A percentile compares a stretch with the other conserved stretches of the same genome.
These are phyloP conservation scores for Wolfiporia cocos DNA, from an alignment of 1,284 basidiomycete genomes.

Conservation along the genomic window DNA sequence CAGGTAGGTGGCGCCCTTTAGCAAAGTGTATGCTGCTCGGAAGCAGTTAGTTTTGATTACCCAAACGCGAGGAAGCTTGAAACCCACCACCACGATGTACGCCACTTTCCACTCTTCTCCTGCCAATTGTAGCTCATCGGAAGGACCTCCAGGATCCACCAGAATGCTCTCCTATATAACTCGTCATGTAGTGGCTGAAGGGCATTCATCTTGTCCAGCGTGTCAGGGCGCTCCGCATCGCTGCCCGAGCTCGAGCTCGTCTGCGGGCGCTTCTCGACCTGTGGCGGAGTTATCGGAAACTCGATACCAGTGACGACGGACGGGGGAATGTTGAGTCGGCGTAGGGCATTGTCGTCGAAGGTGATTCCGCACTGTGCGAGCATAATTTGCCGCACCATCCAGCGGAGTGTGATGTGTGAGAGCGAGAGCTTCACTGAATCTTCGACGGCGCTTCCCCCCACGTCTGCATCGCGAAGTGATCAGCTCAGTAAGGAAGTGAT, in stretches of 20 bases:
- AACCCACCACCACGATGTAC: slow-evolving; percentile 28
- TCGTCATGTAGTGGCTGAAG: slow-evolving; percentile 31
- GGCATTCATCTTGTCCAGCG: slow-evolving; percentile 19
- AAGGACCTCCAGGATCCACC: slow-evolving; percentile 40
- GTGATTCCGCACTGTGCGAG: slow-evolving; percentile 41
- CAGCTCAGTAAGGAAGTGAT: not conserved
- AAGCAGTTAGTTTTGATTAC: too few relatives aligned
- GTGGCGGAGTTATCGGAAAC: slow-evolving; percentile 9
- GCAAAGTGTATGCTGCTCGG: slow-evolving; percentile 34
- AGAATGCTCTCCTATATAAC: slow-evolving; percentile 23
- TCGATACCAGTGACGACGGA: slow-evolving; percentile 16
- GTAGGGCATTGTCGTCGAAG: slow-evolving; percentile 40
- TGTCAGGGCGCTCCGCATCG: slow-evolving; percentile 1
- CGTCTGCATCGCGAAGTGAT: slow-evolving; percentile 35
- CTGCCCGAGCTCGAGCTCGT: slow-evolving; percentile 2
- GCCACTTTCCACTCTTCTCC: slow-evolving; percentile 29
- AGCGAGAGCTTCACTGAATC: slow-evolving; percentile 40
- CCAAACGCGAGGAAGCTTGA: too few relatives aligned
- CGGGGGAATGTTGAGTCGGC: slow-evolving; percentile 26
- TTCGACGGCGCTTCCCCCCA: slow-evolving; percentile 57
- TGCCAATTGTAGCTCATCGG: slow-evolving; percentile 32
- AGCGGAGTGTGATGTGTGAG: slow-evolving; percentile 57
- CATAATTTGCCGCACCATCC: slow-evolving; percentile 63
- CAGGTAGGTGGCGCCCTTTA: slow-evolving; percentile 38
- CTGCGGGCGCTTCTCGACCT: not conserved